Evolutionary conservation across 164 flowering plant genomes (phyloP).

Genomic region (Sedum album): DNA sequence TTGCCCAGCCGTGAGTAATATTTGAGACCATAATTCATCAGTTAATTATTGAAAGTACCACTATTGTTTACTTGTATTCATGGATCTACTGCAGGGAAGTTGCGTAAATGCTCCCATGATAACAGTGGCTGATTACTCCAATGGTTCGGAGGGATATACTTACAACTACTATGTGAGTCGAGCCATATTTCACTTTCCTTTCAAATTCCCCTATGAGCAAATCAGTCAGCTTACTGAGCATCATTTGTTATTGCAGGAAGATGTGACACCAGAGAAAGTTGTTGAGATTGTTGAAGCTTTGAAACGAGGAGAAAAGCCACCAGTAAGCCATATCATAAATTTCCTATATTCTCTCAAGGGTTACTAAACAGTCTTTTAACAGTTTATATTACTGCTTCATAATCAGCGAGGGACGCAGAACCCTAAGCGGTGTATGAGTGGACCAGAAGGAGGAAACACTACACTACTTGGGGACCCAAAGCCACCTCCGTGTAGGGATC

Average conservation of each 20-base stretch:
- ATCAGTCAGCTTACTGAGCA: conserved; percentile 5
- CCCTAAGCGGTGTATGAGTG: conserved; percentile 55
- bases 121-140: conserved; percentile 94
- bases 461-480: conserved; percentile 73
- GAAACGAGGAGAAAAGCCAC: conserved; percentile 80
- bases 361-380: background rate
- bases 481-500: conserved; percentile 93
- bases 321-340: conserved; percentile 37
- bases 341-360: background rate
- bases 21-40: background rate
- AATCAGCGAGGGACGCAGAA: conserved; percentile 92
- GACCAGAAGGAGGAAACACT: conserved; percentile 95
- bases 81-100: conserved; percentile 72
- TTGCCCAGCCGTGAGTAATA: background rate
- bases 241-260: conserved; percentile 58
- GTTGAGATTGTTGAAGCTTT: conserved; percentile 89
- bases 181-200: background rate
- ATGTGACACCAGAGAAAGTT: conserved; percentile 79
- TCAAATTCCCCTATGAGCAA: background rate
- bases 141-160: conserved; percentile 94
- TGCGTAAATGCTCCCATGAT: conserved; percentile 99
- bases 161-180: conserved; percentile 81
- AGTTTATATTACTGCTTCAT: conserved; percentile 6
- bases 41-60: background rate
- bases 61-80: background rate